Evolutionary conservation across 116 monocot species (phyloP), one percentile per base, ranked within the genome.

Genomic region (Zostera marina): DNA sequence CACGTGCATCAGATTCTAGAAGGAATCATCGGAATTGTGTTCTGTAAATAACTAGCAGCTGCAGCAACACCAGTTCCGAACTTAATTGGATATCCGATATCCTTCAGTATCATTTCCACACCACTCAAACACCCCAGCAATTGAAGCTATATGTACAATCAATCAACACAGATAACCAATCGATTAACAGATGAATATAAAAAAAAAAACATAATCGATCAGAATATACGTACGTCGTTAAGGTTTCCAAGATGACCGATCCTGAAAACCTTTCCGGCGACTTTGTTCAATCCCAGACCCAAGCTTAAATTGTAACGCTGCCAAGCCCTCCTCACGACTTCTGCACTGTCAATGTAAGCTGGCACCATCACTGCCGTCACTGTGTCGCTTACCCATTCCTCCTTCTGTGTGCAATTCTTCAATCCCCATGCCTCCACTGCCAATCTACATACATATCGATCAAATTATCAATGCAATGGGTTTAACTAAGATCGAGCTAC

Each of bases 51-150:
- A 14, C 87, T 76, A 38, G 87, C 73, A 0, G 92, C 92, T 8
- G 92, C 92, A n/a, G 76, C 81, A 16, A 87, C 92, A 54, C 92
- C 92, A 74, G 81, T 83, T 52, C 92, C 92, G 5, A 92, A 87
- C 79, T 81, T 83, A 0, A 92, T 79, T 19, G 87, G 92, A 58
- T 83, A 92, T 9, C 87, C 92, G 17, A 92, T 74, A 72, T 92
- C 92, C 76, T 76, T 83, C 10, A 87, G 74, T 63, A 92, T 62
- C 87, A 92, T 87, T 69, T 92, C 92, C 62, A 92, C 92, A 3
- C 92, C 92, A 63, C 87, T 79, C 32, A 92, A 62, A 44, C 87
- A 87, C 22, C 87, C 92, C 58, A 92, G 63, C 74, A 92, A 63
- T 87, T 92, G 92, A 52, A 92, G 74, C 92, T 92, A 71, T 68